These are phyloP conservation scores for Calonectria crousiana DNA, from an alignment of 2,329 filamentous ascomycete species.

Conservation along the genomic window DNA sequence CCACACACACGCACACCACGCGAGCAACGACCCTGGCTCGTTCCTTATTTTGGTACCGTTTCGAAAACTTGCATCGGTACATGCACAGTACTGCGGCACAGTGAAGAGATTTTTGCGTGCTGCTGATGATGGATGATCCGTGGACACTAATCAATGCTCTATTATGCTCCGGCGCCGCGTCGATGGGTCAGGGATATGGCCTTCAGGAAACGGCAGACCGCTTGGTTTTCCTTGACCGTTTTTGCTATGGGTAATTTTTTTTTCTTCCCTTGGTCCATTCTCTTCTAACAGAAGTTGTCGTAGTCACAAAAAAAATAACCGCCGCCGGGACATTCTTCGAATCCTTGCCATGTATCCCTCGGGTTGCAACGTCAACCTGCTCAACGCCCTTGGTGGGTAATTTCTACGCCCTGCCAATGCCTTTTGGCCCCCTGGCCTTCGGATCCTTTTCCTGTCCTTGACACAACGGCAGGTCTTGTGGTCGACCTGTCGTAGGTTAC, in stretches of 20 bases:
- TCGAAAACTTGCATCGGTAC: conserved; percentile 22
- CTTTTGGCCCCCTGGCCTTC: not conserved
- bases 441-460: conserved; percentile 7
- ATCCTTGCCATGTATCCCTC: conserved; percentile 15
- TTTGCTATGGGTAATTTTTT: not conserved
- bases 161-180: conserved; percentile 13
- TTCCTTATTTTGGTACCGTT: conserved; percentile 18
- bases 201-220: conserved; percentile 9
- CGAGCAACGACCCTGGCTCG: conserved; percentile 1
- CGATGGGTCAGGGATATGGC: conserved; percentile 9
- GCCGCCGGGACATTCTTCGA: conserved; percentile 6
- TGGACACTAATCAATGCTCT: conserved; percentile 13
- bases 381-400: conserved; percentile 20
- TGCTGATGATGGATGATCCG: conserved; percentile 12
- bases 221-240: conserved; percentile 4
- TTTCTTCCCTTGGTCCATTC: not conserved
- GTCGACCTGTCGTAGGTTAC: not conserved
- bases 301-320: not conserved
- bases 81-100: conserved; percentile 27
- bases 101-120: conserved; percentile 20
- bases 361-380: conserved; percentile 2
- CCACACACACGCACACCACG: conserved; percentile 7
- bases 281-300: not conserved
- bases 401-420: conserved; percentile 10
- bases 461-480: conserved; percentile 1